Percentiles rank a stretch among this genome's conserved stretches.
These are phyloP conservation scores for Sphenostylis stenocarpa DNA, from an alignment of 306 rosid species.

Conservation along the genomic window DNA sequence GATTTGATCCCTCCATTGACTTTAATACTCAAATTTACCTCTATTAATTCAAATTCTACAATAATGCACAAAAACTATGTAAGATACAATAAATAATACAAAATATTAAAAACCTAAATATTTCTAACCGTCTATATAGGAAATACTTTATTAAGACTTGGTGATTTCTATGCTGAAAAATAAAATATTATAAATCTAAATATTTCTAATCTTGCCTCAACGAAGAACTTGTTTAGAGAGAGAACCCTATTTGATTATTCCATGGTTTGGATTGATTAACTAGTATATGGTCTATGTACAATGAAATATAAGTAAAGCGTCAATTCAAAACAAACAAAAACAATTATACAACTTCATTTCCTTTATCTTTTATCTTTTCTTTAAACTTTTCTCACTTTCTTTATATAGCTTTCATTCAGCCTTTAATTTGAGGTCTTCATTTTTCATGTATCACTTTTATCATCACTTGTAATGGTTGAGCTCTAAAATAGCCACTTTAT, in stretches of 20 bases:
- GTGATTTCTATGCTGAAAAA: not conserved
- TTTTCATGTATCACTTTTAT: not conserved
- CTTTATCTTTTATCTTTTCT: not conserved
- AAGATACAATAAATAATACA: not conserved
- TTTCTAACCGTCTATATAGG: not conserved
- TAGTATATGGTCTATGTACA: not conserved
- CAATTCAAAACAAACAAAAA: not conserved
- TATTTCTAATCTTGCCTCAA: not conserved
- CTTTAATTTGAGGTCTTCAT: not conserved
- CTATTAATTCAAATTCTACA: not conserved
- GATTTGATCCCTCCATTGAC: not conserved
- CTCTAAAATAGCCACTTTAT: not conserved
- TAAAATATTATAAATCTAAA: not conserved
- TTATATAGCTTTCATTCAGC: not conserved
- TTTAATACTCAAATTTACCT: not conserved
- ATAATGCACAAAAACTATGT: not conserved
- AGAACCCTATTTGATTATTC: not conserved
- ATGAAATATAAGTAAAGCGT: not conserved
- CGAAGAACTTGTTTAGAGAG: not conserved
- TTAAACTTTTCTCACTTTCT: not conserved
- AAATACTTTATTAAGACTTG: not conserved
- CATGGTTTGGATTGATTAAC: not conserved
- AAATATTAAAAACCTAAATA: not conserved
- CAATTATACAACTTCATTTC: not conserved
- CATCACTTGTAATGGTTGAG: not conserved